Conservation (phyloP, 345 rosid genomes). For the Laguncularia racemosa region DNA sequence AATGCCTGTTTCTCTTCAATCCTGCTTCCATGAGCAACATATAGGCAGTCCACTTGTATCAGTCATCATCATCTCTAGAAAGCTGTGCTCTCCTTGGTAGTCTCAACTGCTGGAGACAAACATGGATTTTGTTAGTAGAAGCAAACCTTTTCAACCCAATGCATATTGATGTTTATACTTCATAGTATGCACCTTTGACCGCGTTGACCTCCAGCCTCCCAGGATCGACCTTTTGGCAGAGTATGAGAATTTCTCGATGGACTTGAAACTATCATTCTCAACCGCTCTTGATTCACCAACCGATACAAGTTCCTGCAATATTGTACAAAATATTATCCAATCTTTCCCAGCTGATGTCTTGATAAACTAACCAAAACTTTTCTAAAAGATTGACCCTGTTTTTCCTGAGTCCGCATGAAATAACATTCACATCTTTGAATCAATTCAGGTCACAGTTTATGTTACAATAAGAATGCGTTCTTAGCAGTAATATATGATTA, state of each 20-base stretch:
- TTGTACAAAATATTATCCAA: background rate
- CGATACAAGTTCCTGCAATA: conserved; percentile 28
- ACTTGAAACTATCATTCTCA: conserved; percentile 27
- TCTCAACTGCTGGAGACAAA: conserved; percentile 38
- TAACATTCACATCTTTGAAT: no score
- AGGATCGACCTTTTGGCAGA: conserved; percentile 29
- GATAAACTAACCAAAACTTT: background rate
- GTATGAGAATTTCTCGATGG: conserved; percentile 55
- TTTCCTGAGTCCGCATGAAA: no score
- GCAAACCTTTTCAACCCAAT: background rate
- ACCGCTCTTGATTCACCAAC: conserved; percentile 13
- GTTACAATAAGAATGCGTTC: no score
- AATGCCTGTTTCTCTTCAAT: background rate
- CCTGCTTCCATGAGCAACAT: background rate
- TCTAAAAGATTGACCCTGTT: no score
- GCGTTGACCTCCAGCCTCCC: conserved; percentile 85
- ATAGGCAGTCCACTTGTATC: background rate
- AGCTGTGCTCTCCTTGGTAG: conserved; percentile 39
- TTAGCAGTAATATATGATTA: no score
- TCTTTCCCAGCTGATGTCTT: background rate
- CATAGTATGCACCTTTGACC: conserved; percentile 43
- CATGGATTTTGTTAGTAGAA: background rate
- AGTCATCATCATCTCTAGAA: conserved; percentile 6
- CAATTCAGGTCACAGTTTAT: no score
- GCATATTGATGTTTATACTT: no score